Base-by-base conservation (phyloP, 805 yeast species). In the Monosporozyma servazzii region DNA sequence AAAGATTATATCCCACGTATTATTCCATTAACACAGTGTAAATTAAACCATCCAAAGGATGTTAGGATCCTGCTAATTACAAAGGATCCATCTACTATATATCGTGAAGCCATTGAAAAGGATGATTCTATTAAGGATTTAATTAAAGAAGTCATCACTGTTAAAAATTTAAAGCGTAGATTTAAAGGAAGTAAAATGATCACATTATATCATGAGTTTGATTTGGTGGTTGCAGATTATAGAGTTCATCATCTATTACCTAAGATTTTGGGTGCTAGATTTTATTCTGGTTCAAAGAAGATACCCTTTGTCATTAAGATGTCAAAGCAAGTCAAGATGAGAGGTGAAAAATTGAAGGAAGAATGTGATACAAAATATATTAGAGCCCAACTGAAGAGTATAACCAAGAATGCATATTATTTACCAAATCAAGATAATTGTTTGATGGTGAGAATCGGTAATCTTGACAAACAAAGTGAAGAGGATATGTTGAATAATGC, bases 231-330 rank as follows among this genome's bases (percentile, higher is more conserved):
- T 9, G 81, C 84, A 4, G 95, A 88, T 65, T 78, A 81, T 49
- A 71, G 93, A 54, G 75, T 86, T 1, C 81, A 80, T 58, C 79
- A 78, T 54, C 67, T 81, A 21, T 65, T 86, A 29, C 86, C 86
- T 0, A 68, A 69, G 1, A 65, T 84, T 0, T 66, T 87, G 36
- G 86, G 86, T 1, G 72, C 75, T 5, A 75, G 72, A 50, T 85
- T 86, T 60, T 84, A 80, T 67, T 75, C 75, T 51, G 81, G 79
- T 52, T 80, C 80, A 54, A 82, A 79, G 57, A 83, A 80, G 58
- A 70, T 82, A 17, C 95, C 95, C 2, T 77, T 75, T 56, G 78
- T 84, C 74, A 63, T 86, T 3, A 84, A 82, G 60, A 76, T 85
- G 82, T 64, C 67, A 4, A 66, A 56, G 45, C 61, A 58, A 17